These are phyloP conservation scores for Pleurotus ostreatus DNA, from an alignment of 768 basidiomycete genomes.

Conservation along the genomic window DNA sequence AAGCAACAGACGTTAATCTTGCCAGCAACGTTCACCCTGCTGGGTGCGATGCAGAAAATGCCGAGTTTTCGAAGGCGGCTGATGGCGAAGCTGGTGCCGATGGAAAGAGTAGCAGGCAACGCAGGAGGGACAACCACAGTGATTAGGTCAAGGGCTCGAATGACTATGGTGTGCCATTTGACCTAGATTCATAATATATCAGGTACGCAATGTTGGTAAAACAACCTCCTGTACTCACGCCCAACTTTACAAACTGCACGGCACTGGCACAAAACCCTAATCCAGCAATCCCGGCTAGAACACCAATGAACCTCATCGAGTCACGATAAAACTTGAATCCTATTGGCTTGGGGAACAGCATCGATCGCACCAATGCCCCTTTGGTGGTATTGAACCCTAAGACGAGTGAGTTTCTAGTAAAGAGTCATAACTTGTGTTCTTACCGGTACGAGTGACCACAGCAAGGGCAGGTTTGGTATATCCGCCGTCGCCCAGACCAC, in stretches of 20 bases:
- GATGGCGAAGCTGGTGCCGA: conserved; percentile 95
- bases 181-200: conserved; percentile 43
- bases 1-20: conserved; percentile 98
- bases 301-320: conserved; percentile 85
- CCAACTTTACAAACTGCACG: conserved; percentile 86
- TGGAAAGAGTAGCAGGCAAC: conserved; percentile 93
- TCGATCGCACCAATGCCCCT: conserved; percentile 91
- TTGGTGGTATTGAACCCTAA: conserved; percentile 95
- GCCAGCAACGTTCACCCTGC: conserved; percentile 90
- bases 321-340: conserved; percentile 99
- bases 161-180: conserved; percentile 82
- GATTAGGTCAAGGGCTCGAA: conserved; percentile 91
- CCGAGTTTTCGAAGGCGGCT: conserved; percentile 79
- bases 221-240: conserved; percentile 45
- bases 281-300: conserved; percentile 87
- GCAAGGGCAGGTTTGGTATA: conserved; percentile 65
- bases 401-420: neutral
- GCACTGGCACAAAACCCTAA: conserved; percentile 91
- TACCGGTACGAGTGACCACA: conserved; percentile 84
- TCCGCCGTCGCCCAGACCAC: conserved; percentile 49
- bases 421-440: conserved; percentile 10
- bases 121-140: conserved; percentile 98
- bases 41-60: conserved; percentile 96
- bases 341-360: conserved; percentile 98
- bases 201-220: neutral